Evolutionary conservation across 345 rosid genomes (phyloP).

Genomic region (Litchi chinensis): DNA sequence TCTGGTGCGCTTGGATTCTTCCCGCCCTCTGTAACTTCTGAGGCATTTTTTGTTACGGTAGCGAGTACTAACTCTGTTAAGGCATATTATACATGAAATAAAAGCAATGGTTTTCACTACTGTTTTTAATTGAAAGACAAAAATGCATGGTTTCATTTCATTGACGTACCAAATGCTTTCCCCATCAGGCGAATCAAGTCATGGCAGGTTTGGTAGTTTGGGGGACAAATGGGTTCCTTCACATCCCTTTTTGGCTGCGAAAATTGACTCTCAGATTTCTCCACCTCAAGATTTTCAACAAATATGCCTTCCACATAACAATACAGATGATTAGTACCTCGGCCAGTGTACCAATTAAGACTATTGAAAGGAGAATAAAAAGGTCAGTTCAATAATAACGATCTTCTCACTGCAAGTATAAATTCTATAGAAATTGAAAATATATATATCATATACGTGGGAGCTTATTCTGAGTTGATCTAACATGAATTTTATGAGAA

Average conservation of each 20-base stretch:
- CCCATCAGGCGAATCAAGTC: conserved; percentile 16
- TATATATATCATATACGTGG: no score
- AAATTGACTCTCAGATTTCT: not conserved
- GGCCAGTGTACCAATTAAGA: no score
- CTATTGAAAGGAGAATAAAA: no score
- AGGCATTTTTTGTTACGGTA: not conserved
- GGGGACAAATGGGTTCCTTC: conserved; percentile 22
- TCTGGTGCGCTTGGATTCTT: not conserved
- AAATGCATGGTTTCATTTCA: not conserved
- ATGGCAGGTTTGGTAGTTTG: conserved; percentile 36
- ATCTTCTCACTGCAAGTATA: no score
- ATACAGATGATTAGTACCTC: not conserved
- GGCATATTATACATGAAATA: no score
- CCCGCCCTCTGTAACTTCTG: not conserved
- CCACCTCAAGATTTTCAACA: conserved; percentile 37
- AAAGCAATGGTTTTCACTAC: no score
- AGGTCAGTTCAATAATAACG: no score
- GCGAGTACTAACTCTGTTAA: not conserved
- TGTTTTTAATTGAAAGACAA: not conserved
- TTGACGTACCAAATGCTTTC: conserved; percentile 21
- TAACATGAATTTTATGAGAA: no score
- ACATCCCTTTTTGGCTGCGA: not conserved
- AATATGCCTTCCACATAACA: conserved; percentile 32
- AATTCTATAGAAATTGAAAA: no score
- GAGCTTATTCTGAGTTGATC: no score